These are phyloP conservation scores for Pythium biforme DNA, from an alignment of 352 stramenopile species.

Conservation along the genomic window DNA sequence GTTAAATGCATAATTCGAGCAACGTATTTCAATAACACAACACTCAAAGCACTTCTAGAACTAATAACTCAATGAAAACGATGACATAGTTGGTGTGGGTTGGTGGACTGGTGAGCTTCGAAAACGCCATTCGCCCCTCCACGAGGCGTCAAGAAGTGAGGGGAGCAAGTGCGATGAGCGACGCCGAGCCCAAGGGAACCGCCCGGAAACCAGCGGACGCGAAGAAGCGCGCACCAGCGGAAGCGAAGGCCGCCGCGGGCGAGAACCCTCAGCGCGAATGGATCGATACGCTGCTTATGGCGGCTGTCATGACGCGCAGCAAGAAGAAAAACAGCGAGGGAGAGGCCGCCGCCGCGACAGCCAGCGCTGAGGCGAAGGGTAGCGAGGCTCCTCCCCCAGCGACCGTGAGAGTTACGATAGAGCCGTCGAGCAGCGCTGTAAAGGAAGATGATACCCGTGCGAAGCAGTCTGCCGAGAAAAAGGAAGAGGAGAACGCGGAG, in stretches of 20 bases:
- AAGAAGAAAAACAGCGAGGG: slow-evolving; percentile 35
- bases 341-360: neutral
- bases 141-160: slow-evolving; percentile 16
- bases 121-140: slow-evolving; percentile 16
- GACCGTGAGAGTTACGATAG: neutral
- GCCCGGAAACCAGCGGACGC: slow-evolving; percentile 17
- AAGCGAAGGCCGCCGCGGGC: slow-evolving; percentile 1
- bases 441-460: neutral
- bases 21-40: neutral
- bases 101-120: slow-evolving; percentile 21
- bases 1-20: neutral
- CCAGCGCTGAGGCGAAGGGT: neutral
- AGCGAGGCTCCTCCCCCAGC: neutral
- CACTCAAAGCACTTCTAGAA: neutral
- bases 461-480: neutral
- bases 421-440: neutral
- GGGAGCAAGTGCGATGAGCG: slow-evolving; percentile 21
- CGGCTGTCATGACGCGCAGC: slow-evolving; percentile 68
- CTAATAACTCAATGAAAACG: slow-evolving; percentile 7
- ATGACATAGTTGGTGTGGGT: slow-evolving; percentile 15
- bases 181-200: slow-evolving; percentile 17
- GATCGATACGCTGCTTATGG: slow-evolving; percentile 79
- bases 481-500: neutral
- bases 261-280: slow-evolving; percentile 63
- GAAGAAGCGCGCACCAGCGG: slow-evolving; percentile 14